A percentile compares a stretch with the other conserved stretches of the same genome.
Evolutionary conservation across 768 basidiomycete species (phyloP).

Genomic region (Tricholoma bakamatsutake): DNA sequence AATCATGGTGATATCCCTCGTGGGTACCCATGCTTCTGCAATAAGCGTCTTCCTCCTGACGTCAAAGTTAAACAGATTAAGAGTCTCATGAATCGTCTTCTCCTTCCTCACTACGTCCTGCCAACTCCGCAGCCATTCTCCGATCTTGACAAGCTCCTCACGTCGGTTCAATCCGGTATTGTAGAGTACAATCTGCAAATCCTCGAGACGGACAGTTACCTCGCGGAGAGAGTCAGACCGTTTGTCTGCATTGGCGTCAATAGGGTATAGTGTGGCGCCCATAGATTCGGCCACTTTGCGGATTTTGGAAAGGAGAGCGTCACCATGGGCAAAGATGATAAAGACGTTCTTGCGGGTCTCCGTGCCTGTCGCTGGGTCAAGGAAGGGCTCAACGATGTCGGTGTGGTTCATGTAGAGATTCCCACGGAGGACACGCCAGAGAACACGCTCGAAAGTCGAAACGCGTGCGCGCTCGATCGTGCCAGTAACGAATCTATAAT

Average conservation of each 20-base stretch:
- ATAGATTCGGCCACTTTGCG: constrained; percentile 99
- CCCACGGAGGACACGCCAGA: constrained; percentile 96
- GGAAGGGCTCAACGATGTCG: constrained; percentile 89
- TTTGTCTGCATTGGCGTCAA: constrained; percentile 91
- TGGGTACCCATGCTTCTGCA: constrained; percentile 97
- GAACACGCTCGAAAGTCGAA: constrained; percentile 91
- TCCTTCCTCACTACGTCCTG: constrained; percentile 92
- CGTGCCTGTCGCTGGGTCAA: constrained; percentile 75
- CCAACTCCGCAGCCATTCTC: constrained; percentile 84
- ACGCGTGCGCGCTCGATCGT: constrained; percentile 92
- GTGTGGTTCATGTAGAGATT: constrained; percentile 99
- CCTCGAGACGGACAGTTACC: constrained; percentile 84
- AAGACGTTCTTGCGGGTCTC: constrained; percentile 98
- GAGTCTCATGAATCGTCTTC: constrained; percentile 92
- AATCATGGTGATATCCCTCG: constrained; percentile 81
- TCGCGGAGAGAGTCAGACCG: constrained; percentile 87
- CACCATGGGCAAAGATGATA: constrained; percentile 98
- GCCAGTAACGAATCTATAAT: constrained; percentile 84
- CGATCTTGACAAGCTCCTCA: constrained; percentile 75
- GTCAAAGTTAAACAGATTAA: constrained; percentile 96
- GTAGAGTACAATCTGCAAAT: constrained; percentile 82
- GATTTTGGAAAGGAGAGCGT: constrained; percentile 89
- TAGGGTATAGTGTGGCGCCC: constrained; percentile 95
- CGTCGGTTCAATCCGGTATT: constrained; percentile 84
- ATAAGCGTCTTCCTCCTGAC: constrained; percentile 89